Percentiles rank a stretch among this genome's conserved stretches.
Conservation (phyloP, 1,284 basidiomycete genomes). For the Laetiporus sulphureus region DNA sequence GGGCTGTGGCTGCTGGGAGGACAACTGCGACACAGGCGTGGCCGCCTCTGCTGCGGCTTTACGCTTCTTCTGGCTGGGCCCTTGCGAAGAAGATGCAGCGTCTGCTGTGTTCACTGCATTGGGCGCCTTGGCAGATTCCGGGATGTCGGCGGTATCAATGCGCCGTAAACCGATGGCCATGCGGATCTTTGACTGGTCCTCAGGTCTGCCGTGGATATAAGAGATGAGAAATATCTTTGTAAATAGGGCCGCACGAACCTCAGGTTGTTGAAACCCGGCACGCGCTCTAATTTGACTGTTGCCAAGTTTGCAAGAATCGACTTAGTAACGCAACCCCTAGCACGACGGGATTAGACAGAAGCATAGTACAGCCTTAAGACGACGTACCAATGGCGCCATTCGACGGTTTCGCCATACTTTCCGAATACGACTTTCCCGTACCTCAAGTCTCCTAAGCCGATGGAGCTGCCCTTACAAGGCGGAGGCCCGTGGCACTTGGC, state of each 20-base stretch:
- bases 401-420: constrained; percentile 53
- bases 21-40: constrained; percentile 7
- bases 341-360: constrained; percentile 3
- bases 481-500: constrained; percentile 60
- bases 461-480: constrained; percentile 49
- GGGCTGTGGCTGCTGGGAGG: neutral
- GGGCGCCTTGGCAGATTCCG: constrained; percentile 17
- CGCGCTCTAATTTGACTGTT: constrained; percentile 31
- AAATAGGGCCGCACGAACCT: constrained; percentile 28
- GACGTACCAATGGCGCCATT: constrained; percentile 69
- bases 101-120: neutral
- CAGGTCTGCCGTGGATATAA: constrained; percentile 32
- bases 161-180: constrained; percentile 44
- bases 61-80: constrained; percentile 30
- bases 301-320: constrained; percentile 46
- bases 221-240: neutral
- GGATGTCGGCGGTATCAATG: constrained; percentile 50
- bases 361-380: neutral
- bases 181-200: constrained; percentile 57
- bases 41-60: constrained; percentile 25
- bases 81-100: constrained; percentile 11
- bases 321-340: constrained; percentile 67
- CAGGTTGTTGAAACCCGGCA: constrained; percentile 47
- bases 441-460: constrained; percentile 50
- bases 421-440: constrained; percentile 46